Evolutionary conservation across 495 filamentous ascomycete genomes (phyloP), one percentile per base, ranked within the genome.

Genomic region (Cladorrhinum samala): DNA sequence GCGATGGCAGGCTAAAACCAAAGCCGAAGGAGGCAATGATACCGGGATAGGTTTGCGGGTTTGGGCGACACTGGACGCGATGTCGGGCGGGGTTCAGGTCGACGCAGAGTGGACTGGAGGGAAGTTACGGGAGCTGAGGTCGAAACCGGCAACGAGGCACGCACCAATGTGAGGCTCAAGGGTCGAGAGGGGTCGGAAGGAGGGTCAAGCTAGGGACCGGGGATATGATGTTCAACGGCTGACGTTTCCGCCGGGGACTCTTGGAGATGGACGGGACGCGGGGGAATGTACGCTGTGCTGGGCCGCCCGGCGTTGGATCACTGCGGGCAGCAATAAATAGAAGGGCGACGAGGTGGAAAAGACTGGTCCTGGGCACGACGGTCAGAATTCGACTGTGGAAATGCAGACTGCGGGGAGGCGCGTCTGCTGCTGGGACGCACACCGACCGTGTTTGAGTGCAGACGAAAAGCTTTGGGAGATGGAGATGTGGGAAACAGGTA

Each of bases 401-500:
- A 46, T 8, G 39, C 2, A 33, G 51, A 40, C 40, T 48, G 50
- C 50, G 46, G 46, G 36, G 40, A 44, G 40, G 42, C 37, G 20
- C 36, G 44, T 23, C 30, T 42, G 9, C 36, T 39, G 13, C 11
- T 23, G 46, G 19, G 14, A 50, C 25, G 48, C 37, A 52, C 51
- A 44, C 23, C 46, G 37, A 42, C 37, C 36, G 55, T 27, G 51
- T 52, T 18, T 46, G 25, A 44, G 11, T 47, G 30, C 17, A 49
- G 55, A 17, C 40, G 45, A 33, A 52, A 19, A 55, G 54, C 49
- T 60, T 48, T 42, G 46, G 30, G 50, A 58, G 46, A 47, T 56
- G 41, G 47, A 48, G 54, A 58, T 49, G 54, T 53, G 49, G 54
- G 48, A 56, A 57, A 40, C 49, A 52, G 49, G 60, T 50, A 54